Percentiles rank a stretch among this genome's conserved stretches.
Conservation (phyloP, 495 filamentous ascomycete genomes). For the Trichoderma asperelloides region DNA sequence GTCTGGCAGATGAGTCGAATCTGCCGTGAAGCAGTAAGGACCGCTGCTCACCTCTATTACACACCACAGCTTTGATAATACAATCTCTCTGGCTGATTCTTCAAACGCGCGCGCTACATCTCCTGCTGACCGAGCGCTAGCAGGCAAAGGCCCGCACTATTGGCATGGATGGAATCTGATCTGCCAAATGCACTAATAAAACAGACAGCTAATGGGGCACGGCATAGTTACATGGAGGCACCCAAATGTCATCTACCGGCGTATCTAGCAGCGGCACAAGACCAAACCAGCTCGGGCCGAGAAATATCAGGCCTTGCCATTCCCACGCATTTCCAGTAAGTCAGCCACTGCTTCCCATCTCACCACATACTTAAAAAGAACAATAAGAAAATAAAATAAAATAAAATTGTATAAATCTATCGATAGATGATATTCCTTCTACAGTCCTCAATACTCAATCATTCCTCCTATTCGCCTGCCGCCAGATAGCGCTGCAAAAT, state of each 20-base stretch:
- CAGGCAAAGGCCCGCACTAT: neutral
- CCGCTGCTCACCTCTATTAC: too few relatives aligned
- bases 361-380: neutral
- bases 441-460: neutral
- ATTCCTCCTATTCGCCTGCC: neutral
- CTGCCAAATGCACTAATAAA: neutral
- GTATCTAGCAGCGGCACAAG: neutral
- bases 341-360: neutral
- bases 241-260: neutral
- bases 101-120: conserved; percentile 2
- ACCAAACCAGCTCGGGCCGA: neutral
- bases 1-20: neutral
- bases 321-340: neutral
- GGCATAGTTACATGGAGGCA: neutral
- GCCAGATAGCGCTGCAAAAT: neutral
- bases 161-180: neutral
- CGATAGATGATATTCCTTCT: neutral
- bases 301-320: neutral
- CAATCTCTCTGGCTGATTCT: neutral
- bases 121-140: neutral
- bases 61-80: neutral
- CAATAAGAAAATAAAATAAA: neutral
- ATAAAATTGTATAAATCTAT: neutral
- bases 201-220: neutral
- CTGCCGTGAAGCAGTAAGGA: too few relatives aligned